Conservation (phyloP, 139 green algal species). For the Desmodesmus armatus region DNA sequence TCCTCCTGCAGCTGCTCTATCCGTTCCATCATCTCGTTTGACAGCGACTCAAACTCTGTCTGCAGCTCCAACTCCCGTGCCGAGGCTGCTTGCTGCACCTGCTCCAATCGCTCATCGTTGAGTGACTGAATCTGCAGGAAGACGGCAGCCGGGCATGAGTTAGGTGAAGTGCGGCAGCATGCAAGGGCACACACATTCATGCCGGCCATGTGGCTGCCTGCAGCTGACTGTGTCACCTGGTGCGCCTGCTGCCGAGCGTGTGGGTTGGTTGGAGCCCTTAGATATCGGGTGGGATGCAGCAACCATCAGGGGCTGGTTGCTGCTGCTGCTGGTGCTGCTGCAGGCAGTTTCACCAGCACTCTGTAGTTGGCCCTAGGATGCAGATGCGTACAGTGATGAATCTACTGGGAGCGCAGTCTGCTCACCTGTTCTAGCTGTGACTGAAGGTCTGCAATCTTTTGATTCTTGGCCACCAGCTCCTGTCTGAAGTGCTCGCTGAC, state of each 20-base stretch:
- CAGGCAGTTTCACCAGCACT: neutral
- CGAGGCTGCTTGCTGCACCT: constrained; percentile 47
- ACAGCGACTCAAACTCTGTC: constrained; percentile 40
- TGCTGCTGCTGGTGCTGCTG: neutral
- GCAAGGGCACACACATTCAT: neutral
- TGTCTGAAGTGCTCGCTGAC: constrained; percentile 75
- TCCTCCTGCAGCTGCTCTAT: constrained; percentile 45
- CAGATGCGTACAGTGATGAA: too few relatives aligned
- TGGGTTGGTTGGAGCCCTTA: neutral
- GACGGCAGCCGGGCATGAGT: neutral
- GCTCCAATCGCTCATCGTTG: constrained; percentile 31
- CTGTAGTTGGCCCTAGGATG: neutral
- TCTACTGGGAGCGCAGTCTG: too few relatives aligned
- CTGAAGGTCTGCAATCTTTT: constrained; percentile 68
- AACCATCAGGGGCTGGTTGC: neutral
- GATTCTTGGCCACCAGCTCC: constrained; percentile 75
- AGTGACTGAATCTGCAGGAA: neutral
- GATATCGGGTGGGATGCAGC: neutral
- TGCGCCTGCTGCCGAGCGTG: neutral
- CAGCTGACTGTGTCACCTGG: neutral
- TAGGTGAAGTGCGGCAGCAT: neutral
- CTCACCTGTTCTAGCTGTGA: constrained; percentile 56
- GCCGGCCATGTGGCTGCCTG: neutral
- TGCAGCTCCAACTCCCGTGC: constrained; percentile 38
- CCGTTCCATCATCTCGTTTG: constrained; percentile 19